A percentile compares a stretch with the other conserved stretches of the same genome.
phyloP scores from a whole-genome alignment of 2,329 filamentous ascomycete genomes.

The Penicillium hordei region DNA sequence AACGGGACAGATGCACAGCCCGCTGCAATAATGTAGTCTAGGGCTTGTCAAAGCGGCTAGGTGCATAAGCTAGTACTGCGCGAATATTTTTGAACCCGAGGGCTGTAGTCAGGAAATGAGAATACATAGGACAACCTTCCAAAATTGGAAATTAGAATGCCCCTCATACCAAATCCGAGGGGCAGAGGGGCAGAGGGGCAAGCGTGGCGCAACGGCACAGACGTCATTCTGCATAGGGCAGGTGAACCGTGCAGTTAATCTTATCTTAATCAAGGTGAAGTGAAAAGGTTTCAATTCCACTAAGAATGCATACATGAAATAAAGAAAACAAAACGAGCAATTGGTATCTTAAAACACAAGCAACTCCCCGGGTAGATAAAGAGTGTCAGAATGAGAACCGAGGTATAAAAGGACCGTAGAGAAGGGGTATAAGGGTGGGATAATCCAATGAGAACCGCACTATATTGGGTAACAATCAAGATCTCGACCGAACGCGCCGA shows the following conservation, averaged over 20 bases:
- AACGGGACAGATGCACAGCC: not conserved
- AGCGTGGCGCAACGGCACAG: conserved; percentile 15
- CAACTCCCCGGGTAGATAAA: conserved; percentile 6
- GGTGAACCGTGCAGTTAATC: conserved; percentile 10
- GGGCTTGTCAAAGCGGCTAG: conserved; percentile 7
- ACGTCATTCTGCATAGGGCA: conserved; percentile 17
- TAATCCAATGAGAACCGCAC: not conserved
- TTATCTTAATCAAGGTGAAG: conserved; percentile 11
- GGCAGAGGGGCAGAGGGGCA: not conserved
- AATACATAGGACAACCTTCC: not conserved
- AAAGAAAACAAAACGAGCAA: not conserved
- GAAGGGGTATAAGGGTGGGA: not conserved
- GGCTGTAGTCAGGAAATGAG: not conserved
- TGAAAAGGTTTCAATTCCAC: not conserved
- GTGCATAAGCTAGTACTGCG: conserved; percentile 4
- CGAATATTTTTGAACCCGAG: not conserved
- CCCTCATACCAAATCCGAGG: not conserved
- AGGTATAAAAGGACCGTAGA: not conserved
- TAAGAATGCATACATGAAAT: not conserved
- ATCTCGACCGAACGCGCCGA: conserved; percentile 33
- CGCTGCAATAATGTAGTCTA: not conserved
- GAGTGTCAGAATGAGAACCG: conserved; percentile 5
- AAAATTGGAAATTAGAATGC: not conserved
- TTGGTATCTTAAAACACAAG: conserved; percentile 19
- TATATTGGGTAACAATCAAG: conserved; percentile 17